Conservation (phyloP, 2,329 filamentous ascomycete species). For the Aureobasidium zeae region DNA sequence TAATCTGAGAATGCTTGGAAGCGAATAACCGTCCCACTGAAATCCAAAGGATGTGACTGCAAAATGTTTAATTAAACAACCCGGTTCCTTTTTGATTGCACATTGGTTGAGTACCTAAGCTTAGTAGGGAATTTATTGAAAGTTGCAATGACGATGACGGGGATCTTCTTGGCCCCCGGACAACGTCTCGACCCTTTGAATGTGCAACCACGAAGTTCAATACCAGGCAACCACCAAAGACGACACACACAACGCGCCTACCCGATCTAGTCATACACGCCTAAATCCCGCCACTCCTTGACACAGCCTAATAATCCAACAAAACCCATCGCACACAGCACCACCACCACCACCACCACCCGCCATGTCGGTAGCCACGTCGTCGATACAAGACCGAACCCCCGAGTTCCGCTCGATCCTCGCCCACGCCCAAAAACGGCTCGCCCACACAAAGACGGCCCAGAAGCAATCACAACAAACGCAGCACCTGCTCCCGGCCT, state of each 20-base stretch:
- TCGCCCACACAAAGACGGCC: conserved; percentile 66
- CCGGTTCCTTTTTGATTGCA: neutral
- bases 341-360: conserved; percentile 4
- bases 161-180: neutral
- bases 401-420: conserved; percentile 91
- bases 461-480: too few relatives aligned
- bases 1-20: too few relatives aligned
- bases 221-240: too few relatives aligned
- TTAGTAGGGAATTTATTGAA: too few relatives aligned
- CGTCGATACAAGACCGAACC: conserved; percentile 91
- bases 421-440: conserved; percentile 58
- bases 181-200: neutral
- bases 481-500: conserved; percentile 60
- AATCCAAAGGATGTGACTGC: neutral
- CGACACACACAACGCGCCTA: too few relatives aligned
- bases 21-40: too few relatives aligned
- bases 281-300: too few relatives aligned
- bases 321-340: neutral
- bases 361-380: conserved; percentile 28
- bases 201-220: neutral
- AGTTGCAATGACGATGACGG: too few relatives aligned
- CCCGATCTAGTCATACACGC: too few relatives aligned
- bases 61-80: neutral
- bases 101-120: too few relatives aligned
- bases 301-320: neutral